These are phyloP conservation scores for Capsella rubella DNA, from an alignment of 441 rosid species.

Conservation along the genomic window DNA sequence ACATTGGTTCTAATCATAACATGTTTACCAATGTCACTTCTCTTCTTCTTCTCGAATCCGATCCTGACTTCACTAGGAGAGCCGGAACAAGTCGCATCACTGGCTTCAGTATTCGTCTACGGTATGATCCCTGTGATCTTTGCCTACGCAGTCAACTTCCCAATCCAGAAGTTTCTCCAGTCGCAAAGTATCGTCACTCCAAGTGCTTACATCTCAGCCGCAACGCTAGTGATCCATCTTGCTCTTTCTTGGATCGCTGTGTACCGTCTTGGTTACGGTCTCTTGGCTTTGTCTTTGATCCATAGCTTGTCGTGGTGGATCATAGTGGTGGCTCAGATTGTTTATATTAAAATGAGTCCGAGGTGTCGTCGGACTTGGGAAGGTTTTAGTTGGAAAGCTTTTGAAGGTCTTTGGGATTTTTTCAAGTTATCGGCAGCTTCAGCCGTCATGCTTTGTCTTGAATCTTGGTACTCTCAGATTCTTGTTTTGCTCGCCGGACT, in stretches of 20 bases:
- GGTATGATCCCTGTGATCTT: constrained; percentile 53
- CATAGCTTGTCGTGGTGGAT: constrained; percentile 56
- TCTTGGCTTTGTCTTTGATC: constrained; percentile 42
- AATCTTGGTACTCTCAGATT: constrained; percentile 53
- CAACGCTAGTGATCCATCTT: constrained; percentile 42
- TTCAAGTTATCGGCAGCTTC: constrained; percentile 51
- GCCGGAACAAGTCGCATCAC: constrained; percentile 39
- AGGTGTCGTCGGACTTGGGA: constrained; percentile 44
- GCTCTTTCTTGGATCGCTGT: constrained; percentile 45
- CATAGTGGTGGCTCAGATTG: constrained; percentile 46
- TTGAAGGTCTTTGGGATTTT: constrained; percentile 51
- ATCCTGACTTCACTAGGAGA: constrained; percentile 39
- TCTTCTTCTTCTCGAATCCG: constrained; percentile 43
- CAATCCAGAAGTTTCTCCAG: constrained; percentile 50
- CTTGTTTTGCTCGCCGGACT: constrained; percentile 53
- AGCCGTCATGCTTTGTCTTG: constrained; percentile 57
- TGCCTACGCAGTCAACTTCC: constrained; percentile 49
- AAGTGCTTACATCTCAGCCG: constrained; percentile 53
- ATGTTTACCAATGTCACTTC: constrained; percentile 47
- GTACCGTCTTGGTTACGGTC: constrained; percentile 39
- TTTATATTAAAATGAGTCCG: constrained; percentile 48
- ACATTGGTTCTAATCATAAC: constrained; percentile 58
- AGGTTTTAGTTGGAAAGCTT: constrained; percentile 51
- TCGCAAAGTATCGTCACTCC: constrained; percentile 52
- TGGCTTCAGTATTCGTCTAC: constrained; percentile 43